Base-by-base conservation (phyloP, 2,329 filamentous ascomycete species). In the Ceratocystis diversiconidia region DNA sequence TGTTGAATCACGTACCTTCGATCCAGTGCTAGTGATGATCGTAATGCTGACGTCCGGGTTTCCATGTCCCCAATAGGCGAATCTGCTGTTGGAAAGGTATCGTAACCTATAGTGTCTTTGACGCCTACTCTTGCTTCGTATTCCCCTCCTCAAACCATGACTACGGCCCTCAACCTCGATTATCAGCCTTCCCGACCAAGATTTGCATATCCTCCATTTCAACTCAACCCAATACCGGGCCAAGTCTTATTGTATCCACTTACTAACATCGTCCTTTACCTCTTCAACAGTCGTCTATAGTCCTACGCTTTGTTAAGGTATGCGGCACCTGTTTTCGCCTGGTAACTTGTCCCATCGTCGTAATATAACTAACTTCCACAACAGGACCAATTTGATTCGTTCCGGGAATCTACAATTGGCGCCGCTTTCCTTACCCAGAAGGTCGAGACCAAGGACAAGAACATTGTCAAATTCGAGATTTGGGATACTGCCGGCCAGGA, bases 401-500 rank as follows among this genome's bases (percentile, higher is more conserved):
- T 96, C 80, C 86, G 92, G 78, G 92, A 96, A 85, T 96, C 92
- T 66, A 96, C 92, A 69, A 96, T 96, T 78, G 92, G 94, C 77
- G 94, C 95, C 72, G 95, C 95, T 71, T 99, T 99, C 82, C 84
- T 99, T 71, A 99, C 94, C 73, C 94, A 99, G 79, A 99, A 94
- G 71, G 96, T 99, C 76, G 92, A 92, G 67, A 88, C 99, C 77
- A 92, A 97, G 76, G 94, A 97, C 75, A 94, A 86, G 77, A 97
- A 94, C 68, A 99, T 94, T 66, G 92, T 99, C 78, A 99, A 99
- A 81, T 99, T 99, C 74, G 94, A 99, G 79, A 99, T 99, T 75
- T 99, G 94, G 92, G 92, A 96, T 78, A 99, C 94, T 8, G 94
- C 94, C 69, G 94, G 94, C 69, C 94, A 99, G 79, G 94, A 99